A percentile compares a stretch with the other conserved stretches of the same genome.
Evolutionary conservation across 2,329 filamentous ascomycete genomes (phyloP).

Genomic region (Nakataea oryzae): DNA sequence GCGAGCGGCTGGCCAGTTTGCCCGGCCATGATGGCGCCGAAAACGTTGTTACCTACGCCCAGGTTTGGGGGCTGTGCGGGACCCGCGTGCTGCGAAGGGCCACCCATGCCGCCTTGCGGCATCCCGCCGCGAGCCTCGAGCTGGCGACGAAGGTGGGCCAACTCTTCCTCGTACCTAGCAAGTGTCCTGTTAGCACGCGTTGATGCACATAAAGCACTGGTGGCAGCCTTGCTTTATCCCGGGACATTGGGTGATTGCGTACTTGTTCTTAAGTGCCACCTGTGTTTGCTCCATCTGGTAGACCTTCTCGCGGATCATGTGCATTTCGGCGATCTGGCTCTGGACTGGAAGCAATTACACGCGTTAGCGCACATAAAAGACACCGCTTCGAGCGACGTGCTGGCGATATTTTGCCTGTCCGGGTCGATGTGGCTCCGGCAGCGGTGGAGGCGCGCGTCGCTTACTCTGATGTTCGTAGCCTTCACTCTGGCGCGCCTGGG

Average conservation of each 20-base stretch:
- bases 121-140: constrained; percentile 63
- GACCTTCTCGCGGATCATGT: constrained; percentile 86
- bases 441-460: constrained; percentile 19
- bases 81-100: constrained; percentile 63
- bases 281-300: constrained; percentile 88
- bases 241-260: constrained; percentile 21
- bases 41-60: constrained; percentile 83
- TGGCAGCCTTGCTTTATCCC: not conserved
- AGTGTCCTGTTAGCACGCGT: not conserved
- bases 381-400: too few species aligned
- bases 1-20: constrained; percentile 74
- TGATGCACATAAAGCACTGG: too few species aligned
- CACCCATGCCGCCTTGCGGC: constrained; percentile 48
- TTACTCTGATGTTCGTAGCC: constrained; percentile 91
- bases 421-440: not conserved
- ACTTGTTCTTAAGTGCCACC: constrained; percentile 85
- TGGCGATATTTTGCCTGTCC: not conserved
- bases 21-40: constrained; percentile 92
- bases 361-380: constrained; percentile 8
- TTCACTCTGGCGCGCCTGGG: constrained; percentile 67
- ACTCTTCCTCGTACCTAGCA: constrained; percentile 83
- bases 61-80: constrained; percentile 82
- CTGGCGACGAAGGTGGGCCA: constrained; percentile 75
- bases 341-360: constrained; percentile 51
- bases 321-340: constrained; percentile 87